phyloP scores from a whole-genome alignment of 768 basidiomycete species.

The Naematelia encephala region DNA sequence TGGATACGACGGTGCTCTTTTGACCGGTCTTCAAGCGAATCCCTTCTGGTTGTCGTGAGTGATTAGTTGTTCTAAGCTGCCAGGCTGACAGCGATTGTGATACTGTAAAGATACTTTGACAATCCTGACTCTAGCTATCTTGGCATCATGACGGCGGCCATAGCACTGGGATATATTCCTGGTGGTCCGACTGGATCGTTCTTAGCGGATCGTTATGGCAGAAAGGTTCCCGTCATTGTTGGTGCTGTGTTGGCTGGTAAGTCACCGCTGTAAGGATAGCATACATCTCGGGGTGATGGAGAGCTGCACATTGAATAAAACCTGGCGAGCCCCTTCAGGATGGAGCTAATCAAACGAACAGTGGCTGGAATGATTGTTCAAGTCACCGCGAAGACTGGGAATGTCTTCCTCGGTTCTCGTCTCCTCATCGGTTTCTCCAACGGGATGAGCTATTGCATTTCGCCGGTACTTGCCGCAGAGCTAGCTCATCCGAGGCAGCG shows the following conservation, averaged over 20 bases:
- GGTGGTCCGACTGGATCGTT: not conserved
- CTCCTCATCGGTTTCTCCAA: not conserved
- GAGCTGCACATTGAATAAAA: too few relatives aligned
- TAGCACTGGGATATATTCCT: too few relatives aligned
- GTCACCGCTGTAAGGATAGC: too few relatives aligned
- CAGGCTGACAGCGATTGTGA: too few relatives aligned
- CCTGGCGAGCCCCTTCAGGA: too few relatives aligned
- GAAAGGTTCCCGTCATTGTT: not conserved
- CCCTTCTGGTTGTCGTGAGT: not conserved
- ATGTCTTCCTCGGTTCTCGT: not conserved
- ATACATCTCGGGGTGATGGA: too few relatives aligned
- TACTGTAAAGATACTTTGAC: conserved; percentile 5
- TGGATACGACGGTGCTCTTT: not conserved
- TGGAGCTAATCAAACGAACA: too few relatives aligned
- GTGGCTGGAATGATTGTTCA: too few relatives aligned
- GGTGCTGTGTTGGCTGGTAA: too few relatives aligned
- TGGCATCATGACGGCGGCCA: not conserved
- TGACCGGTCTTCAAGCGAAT: not conserved
- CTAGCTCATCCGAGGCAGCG: not conserved
- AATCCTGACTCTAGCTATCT: not conserved
- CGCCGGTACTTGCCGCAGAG: not conserved
- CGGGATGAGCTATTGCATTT: not conserved
- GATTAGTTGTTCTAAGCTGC: not conserved
- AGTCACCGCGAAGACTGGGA: not conserved
- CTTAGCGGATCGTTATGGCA: not conserved